Evolutionary conservation across 108 stramenopile genomes (phyloP).

Genomic region (Skeletonema potamos): DNA sequence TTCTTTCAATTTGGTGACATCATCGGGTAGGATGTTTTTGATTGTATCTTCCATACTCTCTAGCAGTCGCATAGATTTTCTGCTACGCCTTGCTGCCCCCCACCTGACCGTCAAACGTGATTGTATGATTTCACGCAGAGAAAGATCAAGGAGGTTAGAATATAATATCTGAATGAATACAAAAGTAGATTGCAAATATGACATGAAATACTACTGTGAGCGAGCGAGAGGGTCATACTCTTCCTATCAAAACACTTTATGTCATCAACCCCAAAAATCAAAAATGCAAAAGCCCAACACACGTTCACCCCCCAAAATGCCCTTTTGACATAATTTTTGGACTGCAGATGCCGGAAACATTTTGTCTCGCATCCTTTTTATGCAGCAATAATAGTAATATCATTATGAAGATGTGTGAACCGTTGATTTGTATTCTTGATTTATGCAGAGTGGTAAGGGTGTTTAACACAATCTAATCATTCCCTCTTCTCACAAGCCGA

Average conservation of each 20-base stretch:
- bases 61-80: background rate
- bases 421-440: background rate
- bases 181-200: background rate
- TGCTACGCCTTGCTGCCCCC: background rate
- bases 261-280: slow-evolving; percentile 45
- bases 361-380: background rate
- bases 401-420: background rate
- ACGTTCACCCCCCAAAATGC: background rate
- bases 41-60: background rate
- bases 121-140: background rate
- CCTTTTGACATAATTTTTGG: background rate
- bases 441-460: background rate
- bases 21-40: background rate
- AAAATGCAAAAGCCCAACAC: slow-evolving; percentile 1
- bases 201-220: no score
- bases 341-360: background rate
- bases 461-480: background rate
- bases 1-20: slow-evolving; percentile 12
- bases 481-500: no score
- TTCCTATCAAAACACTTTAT: slow-evolving; percentile 52
- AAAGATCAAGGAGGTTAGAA: background rate
- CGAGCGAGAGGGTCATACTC: slow-evolving; percentile 43
- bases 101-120: no score
- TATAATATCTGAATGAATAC: background rate
- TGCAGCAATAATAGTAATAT: no score